A percentile compares a stretch with the other conserved stretches of the same genome.
phyloP scores from a whole-genome alignment of 192 early-diverging fungal genomes.

The Powellomyces hirtus region DNA sequence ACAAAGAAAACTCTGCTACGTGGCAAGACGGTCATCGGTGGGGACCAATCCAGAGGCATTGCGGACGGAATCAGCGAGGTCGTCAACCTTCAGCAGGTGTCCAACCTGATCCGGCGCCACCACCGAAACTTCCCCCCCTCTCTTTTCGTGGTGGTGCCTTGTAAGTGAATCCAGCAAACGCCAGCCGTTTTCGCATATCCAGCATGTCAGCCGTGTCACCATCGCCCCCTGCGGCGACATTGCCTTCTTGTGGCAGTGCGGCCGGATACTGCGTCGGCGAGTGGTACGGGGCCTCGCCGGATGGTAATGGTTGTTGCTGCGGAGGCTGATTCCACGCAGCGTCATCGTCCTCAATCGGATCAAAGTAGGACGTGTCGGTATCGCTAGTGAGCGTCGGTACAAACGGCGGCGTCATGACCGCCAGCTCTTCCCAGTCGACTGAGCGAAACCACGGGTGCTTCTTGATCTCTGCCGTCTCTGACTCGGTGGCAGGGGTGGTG shows the following conservation, averaged over 20 bases:
- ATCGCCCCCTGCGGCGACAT: not conserved
- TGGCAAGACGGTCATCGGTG: too few relatives aligned
- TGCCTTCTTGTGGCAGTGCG: not conserved
- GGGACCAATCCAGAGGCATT: too few relatives aligned
- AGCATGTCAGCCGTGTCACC: conserved; percentile 34
- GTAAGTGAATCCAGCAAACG: conserved; percentile 45
- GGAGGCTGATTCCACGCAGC: conserved; percentile 30
- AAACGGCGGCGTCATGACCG: conserved; percentile 29
- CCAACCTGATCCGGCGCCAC: too few relatives aligned
- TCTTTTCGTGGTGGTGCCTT: conserved; percentile 15
- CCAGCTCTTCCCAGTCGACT: conserved; percentile 45
- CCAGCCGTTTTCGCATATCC: conserved; percentile 61
- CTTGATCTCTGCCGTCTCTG: conserved; percentile 45
- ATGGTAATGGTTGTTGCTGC: not conserved
- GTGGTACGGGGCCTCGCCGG: not conserved
- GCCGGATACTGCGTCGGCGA: not conserved
- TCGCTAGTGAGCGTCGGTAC: conserved; percentile 29
- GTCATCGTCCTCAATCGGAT: conserved; percentile 50
- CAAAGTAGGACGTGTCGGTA: conserved; percentile 46
- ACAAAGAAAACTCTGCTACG: too few relatives aligned
- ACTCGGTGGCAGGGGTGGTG: not conserved
- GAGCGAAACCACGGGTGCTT: conserved; percentile 49
- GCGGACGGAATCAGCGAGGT: too few relatives aligned
- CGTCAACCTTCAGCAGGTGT: too few relatives aligned
- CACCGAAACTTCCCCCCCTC: not conserved